A percentile compares a stretch with the other conserved stretches of the same genome.
These are phyloP conservation scores for Avicennia marina DNA, from an alignment of 257 asterid genomes.

Conservation along the genomic window DNA sequence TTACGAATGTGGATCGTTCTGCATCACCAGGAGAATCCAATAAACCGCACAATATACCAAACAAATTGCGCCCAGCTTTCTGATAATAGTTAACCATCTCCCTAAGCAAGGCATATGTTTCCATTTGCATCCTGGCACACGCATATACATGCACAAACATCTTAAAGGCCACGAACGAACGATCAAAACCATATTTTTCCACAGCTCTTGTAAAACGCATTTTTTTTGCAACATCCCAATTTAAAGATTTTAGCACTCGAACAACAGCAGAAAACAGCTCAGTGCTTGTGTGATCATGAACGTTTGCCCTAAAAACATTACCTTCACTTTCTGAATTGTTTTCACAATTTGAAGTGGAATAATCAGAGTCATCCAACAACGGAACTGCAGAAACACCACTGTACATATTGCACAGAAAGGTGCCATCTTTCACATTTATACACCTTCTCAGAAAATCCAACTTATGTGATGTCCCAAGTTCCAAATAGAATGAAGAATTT, in stretches of 20 bases:
- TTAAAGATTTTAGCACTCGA: slow-evolving; percentile 52
- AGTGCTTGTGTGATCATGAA: slow-evolving; percentile 12
- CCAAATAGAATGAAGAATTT: slow-evolving; percentile 20
- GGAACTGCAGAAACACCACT: slow-evolving; percentile 33
- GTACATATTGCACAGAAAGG: slow-evolving; percentile 28
- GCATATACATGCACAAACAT: slow-evolving; percentile 43
- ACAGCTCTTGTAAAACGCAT: slow-evolving; percentile 33
- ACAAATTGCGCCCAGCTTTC: slow-evolving; percentile 31
- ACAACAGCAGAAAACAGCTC: slow-evolving; percentile 37
- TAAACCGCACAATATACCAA: slow-evolving; percentile 24
- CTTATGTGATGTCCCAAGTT: slow-evolving; percentile 15
- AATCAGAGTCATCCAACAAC: slow-evolving; percentile 35
- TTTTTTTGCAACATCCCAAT: slow-evolving; percentile 38
- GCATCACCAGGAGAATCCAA: slow-evolving; percentile 28
- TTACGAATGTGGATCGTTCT: slow-evolving; percentile 17
- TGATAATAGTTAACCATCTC: slow-evolving; percentile 36
- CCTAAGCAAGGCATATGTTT: slow-evolving; percentile 42
- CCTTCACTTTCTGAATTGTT: slow-evolving; percentile 27
- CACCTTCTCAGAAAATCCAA: slow-evolving; percentile 21
- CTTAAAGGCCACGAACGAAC: slow-evolving; percentile 31
- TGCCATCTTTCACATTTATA: slow-evolving; percentile 11
- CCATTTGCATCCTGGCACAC: slow-evolving; percentile 39
- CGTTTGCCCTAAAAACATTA: slow-evolving; percentile 17
- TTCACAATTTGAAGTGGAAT: slow-evolving; percentile 37
- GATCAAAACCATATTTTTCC: slow-evolving; percentile 40